Evolutionary conservation across 2,329 filamentous ascomycete species (phyloP).

Genomic region (Clonostachys rhizophaga): DNA sequence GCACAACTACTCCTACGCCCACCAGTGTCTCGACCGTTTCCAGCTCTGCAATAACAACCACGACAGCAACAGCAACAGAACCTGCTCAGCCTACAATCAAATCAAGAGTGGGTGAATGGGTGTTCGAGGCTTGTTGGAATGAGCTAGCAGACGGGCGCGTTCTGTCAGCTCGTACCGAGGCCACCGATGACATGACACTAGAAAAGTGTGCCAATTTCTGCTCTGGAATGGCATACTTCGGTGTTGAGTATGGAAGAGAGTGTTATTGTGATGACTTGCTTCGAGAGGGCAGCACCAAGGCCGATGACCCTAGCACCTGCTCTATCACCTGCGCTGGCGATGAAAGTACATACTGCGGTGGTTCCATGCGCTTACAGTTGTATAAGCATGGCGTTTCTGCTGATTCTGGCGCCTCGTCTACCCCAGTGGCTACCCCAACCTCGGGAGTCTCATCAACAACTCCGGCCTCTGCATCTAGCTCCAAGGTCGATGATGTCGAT

Average conservation of each 20-base stretch:
- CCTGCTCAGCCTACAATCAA: slow-evolving; percentile 16
- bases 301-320: slow-evolving; percentile 22
- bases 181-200: slow-evolving; percentile 26
- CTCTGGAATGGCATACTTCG: slow-evolving; percentile 20
- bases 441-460: not conserved
- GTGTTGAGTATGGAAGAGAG: slow-evolving; percentile 27
- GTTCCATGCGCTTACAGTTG: slow-evolving; percentile 20
- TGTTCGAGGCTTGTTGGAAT: slow-evolving; percentile 27
- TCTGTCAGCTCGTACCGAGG: slow-evolving; percentile 16
- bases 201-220: slow-evolving; percentile 23
- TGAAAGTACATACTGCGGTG: slow-evolving; percentile 24
- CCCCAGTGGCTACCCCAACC: slow-evolving; percentile 1
- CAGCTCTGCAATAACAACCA: slow-evolving; percentile 2
- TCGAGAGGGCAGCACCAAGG: slow-evolving; percentile 15
- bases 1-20: not conserved
- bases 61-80: slow-evolving; percentile 8
- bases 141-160: slow-evolving; percentile 23
- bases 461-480: not conserved
- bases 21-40: not conserved
- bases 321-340: slow-evolving; percentile 24
- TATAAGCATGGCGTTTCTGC: slow-evolving; percentile 14
- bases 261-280: slow-evolving; percentile 30
- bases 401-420: slow-evolving; percentile 1
- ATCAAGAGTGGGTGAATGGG: slow-evolving; percentile 16
- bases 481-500: not conserved